Conservation (phyloP, 2,329 filamentous ascomycete species). For the Aspergillus alliaceus region DNA sequence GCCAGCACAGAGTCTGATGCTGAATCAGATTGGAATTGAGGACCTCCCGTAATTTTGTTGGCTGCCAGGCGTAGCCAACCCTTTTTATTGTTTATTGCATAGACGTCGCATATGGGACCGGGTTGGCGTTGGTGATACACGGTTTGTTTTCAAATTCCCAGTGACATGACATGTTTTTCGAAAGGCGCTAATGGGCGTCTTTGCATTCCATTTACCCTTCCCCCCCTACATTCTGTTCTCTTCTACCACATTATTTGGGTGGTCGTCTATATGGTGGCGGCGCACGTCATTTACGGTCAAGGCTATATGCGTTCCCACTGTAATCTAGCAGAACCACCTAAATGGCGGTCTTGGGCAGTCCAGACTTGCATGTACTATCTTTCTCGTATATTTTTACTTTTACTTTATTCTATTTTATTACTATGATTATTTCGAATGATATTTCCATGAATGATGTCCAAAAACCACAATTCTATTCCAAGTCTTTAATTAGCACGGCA, state of each 20-base stretch:
- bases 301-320: neutral
- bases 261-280: neutral
- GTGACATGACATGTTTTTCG: neutral
- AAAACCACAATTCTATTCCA: too few species aligned
- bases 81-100: constrained; percentile 20
- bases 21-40: constrained; percentile 28
- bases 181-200: neutral
- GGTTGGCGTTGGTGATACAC: constrained; percentile 20
- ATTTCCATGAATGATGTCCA: neutral
- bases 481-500: constrained; percentile 8
- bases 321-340: neutral
- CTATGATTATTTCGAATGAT: neutral
- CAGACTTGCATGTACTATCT: neutral
- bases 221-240: neutral
- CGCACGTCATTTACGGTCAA: neutral
- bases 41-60: neutral
- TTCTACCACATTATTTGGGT: constrained; percentile 4
- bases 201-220: neutral
- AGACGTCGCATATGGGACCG: constrained; percentile 23
- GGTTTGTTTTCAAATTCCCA: constrained; percentile 7
- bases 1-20: constrained; percentile 42
- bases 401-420: neutral
- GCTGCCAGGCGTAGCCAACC: neutral
- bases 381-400: neutral
- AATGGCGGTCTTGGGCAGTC: neutral